Conservation (phyloP, 1,139 yeast genomes). For the Candida neerlandica region DNA sequence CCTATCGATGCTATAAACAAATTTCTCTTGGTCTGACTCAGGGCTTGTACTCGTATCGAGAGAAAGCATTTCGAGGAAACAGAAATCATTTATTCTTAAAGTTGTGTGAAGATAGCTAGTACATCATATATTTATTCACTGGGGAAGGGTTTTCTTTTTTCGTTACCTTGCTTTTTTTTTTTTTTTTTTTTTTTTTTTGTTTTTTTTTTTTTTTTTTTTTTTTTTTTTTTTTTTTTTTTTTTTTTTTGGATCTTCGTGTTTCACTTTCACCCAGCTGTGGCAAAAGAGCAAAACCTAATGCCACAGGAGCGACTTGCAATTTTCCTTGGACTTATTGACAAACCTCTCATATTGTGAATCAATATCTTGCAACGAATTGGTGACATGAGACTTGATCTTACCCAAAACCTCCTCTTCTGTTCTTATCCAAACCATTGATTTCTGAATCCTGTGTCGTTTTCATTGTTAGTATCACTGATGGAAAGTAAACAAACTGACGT, state of each 20-base stretch:
- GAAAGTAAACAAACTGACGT: not conserved
- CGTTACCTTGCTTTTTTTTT: no score
- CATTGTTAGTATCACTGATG: not conserved
- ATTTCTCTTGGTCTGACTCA: slow-evolving; percentile 5
- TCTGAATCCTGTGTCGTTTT: slow-evolving; percentile 15
- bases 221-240: not conserved
- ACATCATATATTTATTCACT: not conserved
- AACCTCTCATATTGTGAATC: not conserved
- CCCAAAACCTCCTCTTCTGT: slow-evolving; percentile 20
- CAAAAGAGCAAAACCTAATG: not conserved
- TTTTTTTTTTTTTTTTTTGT: not conserved
- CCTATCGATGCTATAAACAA: slow-evolving; percentile 63
- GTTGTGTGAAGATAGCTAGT: not conserved
- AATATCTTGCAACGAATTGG: not conserved
- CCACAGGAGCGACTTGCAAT: not conserved
- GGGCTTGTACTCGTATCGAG: no score
- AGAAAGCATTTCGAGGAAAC: no score
- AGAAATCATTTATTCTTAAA: no score
- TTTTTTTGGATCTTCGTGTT: no score
- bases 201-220: not conserved
- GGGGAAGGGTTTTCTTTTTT: not conserved
- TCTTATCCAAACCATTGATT: slow-evolving; percentile 23
- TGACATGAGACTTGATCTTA: not conserved
- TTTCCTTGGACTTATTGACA: not conserved
- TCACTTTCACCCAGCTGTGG: not conserved